Percentiles rank a stretch among this genome's conserved stretches.
Evolutionary conservation across 2,329 filamentous ascomycete species (phyloP).

Genomic region (Clathrospora elynae): DNA sequence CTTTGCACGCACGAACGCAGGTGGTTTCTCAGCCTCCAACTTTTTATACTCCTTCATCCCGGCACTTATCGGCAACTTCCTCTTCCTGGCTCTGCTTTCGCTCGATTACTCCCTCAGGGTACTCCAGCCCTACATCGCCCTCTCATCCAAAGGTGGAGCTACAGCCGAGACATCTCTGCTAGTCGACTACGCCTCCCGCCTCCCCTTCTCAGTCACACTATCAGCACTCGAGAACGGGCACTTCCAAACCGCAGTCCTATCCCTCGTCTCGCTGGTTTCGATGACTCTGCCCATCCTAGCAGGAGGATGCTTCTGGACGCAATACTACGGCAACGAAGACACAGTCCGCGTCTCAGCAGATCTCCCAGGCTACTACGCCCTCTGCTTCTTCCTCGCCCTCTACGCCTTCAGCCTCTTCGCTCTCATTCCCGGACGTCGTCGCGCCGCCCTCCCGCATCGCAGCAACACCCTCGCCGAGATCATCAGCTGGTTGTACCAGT

Average conservation of each 20-base stretch:
- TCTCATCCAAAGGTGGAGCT: conserved; percentile 63
- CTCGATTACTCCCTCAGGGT: conserved; percentile 69
- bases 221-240: conserved; percentile 66
- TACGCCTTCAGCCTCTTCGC: conserved; percentile 67
- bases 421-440: conserved; percentile 63
- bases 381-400: conserved; percentile 73
- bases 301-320: conserved; percentile 74
- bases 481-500: conserved; percentile 76
- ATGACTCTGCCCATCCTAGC: conserved; percentile 69
- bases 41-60: conserved; percentile 84
- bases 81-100: conserved; percentile 70
- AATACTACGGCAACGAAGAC: conserved; percentile 57
- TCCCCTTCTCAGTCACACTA: conserved; percentile 65
- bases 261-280: conserved; percentile 64
- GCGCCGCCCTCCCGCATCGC: conserved; percentile 72
- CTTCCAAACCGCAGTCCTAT: conserved; percentile 67
- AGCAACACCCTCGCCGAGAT: conserved; percentile 76
- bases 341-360: conserved; percentile 66
- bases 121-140: conserved; percentile 71
- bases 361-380: conserved; percentile 71
- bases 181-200: conserved; percentile 70
- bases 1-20: conserved; percentile 60
- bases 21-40: conserved; percentile 81
- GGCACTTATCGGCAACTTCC: conserved; percentile 67
- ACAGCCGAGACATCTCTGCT: conserved; percentile 68